These are phyloP conservation scores for Linderniella brevidens DNA, from an alignment of 257 asterid species.

Conservation along the genomic window DNA sequence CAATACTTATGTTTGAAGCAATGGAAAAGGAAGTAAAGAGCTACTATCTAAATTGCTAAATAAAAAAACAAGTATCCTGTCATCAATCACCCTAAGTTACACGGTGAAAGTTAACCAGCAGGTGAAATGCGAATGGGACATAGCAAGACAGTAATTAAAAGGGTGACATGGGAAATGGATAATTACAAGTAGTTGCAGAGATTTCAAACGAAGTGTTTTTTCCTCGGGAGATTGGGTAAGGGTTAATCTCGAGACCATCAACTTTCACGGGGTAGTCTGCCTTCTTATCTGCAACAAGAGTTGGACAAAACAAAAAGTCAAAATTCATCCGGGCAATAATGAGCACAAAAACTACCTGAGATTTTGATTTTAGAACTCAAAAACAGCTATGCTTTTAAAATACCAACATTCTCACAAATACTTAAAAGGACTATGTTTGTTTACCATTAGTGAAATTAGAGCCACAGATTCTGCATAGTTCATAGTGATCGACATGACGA, in stretches of 20 bases:
- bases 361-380: neutral
- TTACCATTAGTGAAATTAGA: no score
- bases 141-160: neutral
- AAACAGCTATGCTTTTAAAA: no score
- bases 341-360: neutral
- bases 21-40: no score
- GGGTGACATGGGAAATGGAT: neutral
- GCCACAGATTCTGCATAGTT: no score
- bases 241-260: slow-evolving; percentile 41
- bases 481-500: no score
- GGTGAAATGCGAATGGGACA: neutral
- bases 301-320: neutral
- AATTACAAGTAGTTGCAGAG: slow-evolving; percentile 51
- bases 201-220: slow-evolving; percentile 45
- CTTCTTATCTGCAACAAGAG: slow-evolving; percentile 33
- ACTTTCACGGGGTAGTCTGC: slow-evolving; percentile 49
- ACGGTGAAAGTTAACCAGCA: no score
- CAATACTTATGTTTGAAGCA: no score
- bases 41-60: no score
- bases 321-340: neutral
- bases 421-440: no score
- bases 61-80: no score
- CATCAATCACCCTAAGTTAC: no score
- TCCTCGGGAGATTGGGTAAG: slow-evolving; percentile 50
- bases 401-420: no score